phyloP scores from a whole-genome alignment of 2,329 filamentous ascomycete species.

The Phialocephala sp. region DNA sequence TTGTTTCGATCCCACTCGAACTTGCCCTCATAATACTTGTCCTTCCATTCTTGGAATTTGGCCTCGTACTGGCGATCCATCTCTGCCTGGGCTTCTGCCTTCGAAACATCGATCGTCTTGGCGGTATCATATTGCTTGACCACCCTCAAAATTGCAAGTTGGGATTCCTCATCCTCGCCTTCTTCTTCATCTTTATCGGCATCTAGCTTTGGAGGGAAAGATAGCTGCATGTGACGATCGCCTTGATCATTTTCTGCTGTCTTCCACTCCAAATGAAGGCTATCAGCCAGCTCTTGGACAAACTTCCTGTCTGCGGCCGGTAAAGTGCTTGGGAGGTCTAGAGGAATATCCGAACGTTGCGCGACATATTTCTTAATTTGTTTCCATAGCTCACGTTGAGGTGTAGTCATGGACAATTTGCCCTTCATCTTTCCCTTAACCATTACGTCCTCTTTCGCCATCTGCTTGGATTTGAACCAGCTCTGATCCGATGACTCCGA shows the following conservation, averaged over 20 bases:
- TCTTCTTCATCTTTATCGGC: slow-evolving; percentile 70
- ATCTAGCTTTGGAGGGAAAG: slow-evolving; percentile 55
- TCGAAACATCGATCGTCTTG: slow-evolving; percentile 77
- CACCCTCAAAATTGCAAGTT: slow-evolving; percentile 81
- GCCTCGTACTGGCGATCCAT: slow-evolving; percentile 87
- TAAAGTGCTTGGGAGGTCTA: slow-evolving; percentile 78
- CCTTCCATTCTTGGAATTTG: slow-evolving; percentile 93
- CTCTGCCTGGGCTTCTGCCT: slow-evolving; percentile 78
- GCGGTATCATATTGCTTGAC: slow-evolving; percentile 92
- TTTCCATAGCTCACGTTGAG: slow-evolving; percentile 83
- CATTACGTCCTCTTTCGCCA: slow-evolving; percentile 71
- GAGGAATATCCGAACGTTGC: slow-evolving; percentile 64
- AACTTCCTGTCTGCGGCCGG: slow-evolving; percentile 89
- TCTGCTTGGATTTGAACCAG: slow-evolving; percentile 89
- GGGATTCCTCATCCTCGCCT: slow-evolving; percentile 82
- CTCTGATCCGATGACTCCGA: slow-evolving; percentile 84
- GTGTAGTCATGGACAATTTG: slow-evolving; percentile 76
- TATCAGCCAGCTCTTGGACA: slow-evolving; percentile 81
- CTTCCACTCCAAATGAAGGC: slow-evolving; percentile 68
- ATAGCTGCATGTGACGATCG: slow-evolving; percentile 68
- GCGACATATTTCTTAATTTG: slow-evolving; percentile 83
- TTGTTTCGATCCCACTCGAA: slow-evolving; percentile 87
- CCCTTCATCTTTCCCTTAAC: slow-evolving; percentile 65
- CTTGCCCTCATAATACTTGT: slow-evolving; percentile 89
- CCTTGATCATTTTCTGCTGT: slow-evolving; percentile 68